Conservation (phyloP, 1,139 yeast genomes). For the Lodderomyces theae region DNA sequence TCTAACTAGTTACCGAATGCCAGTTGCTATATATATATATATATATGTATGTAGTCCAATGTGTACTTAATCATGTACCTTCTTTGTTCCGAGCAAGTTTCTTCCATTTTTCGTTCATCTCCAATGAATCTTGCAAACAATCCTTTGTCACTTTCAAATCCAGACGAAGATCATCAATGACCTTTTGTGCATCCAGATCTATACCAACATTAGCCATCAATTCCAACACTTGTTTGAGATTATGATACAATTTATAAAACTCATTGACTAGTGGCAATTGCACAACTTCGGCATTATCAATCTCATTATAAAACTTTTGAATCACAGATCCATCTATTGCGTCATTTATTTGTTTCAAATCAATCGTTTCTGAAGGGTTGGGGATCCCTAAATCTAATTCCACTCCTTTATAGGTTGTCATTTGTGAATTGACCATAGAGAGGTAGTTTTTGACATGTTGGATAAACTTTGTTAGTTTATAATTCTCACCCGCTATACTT, state of each 20-base stretch:
- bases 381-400: conserved; percentile 18
- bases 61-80: too few relatives aligned
- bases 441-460: conserved; percentile 31
- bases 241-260: conserved; percentile 29
- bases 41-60: too few relatives aligned
- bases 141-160: conserved; percentile 37
- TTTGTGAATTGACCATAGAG: conserved; percentile 20
- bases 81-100: conserved; percentile 13
- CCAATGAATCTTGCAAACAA: conserved; percentile 46
- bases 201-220: not conserved
- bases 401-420: conserved; percentile 7
- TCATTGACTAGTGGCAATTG: conserved; percentile 35
- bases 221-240: conserved; percentile 16
- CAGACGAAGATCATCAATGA: conserved; percentile 28
- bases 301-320: conserved; percentile 26
- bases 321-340: conserved; percentile 19
- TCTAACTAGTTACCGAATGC: too few relatives aligned
- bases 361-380: conserved; percentile 36
- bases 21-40: too few relatives aligned
- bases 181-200: conserved; percentile 9
- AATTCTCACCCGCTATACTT: conserved; percentile 40
- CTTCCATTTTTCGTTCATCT: conserved; percentile 49
- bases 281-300: conserved; percentile 38
- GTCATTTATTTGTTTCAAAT: conserved; percentile 20
- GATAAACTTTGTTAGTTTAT: conserved; percentile 34